These are phyloP conservation scores for Lepidopterella palustris DNA, from an alignment of 495 filamentous ascomycete species.

Conservation along the genomic window DNA sequence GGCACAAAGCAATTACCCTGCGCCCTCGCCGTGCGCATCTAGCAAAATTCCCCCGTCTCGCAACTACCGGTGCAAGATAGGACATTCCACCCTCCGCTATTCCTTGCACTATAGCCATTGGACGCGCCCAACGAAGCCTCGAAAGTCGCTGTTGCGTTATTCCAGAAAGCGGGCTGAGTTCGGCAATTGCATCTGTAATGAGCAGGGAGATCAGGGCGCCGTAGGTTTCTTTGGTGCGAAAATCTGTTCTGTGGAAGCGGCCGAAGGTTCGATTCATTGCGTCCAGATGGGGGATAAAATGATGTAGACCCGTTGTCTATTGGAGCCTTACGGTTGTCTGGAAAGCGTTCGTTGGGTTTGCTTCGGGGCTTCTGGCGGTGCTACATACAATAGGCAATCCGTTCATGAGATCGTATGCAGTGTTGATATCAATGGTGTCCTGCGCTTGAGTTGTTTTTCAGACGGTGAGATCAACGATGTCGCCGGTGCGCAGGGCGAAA, in stretches of 20 bases:
- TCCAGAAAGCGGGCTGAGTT: conserved; percentile 55
- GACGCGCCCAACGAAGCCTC: conserved; percentile 36
- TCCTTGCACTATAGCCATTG: conserved; percentile 38
- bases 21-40: conserved; percentile 36
- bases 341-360: conserved; percentile 48
- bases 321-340: conserved; percentile 35
- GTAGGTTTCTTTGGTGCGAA: conserved; percentile 48
- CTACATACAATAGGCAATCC: conserved; percentile 43
- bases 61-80: conserved; percentile 36
- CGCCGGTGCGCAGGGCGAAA: conserved; percentile 45
- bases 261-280: conserved; percentile 39
- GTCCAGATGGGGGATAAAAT: conserved; percentile 43
- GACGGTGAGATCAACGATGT: conserved; percentile 45
- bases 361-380: conserved; percentile 52
- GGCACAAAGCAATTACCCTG: conserved; percentile 3
- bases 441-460: conserved; percentile 39
- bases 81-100: conserved; percentile 36
- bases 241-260: conserved; percentile 34
- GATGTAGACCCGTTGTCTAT: conserved; percentile 49
- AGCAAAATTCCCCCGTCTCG: conserved; percentile 38
- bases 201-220: conserved; percentile 42
- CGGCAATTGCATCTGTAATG: conserved; percentile 27
- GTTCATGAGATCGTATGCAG: conserved; percentile 39
- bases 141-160: conserved; percentile 47
- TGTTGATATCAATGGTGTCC: conserved; percentile 40